These are phyloP conservation scores for Aspergillus sp. DNA, from an alignment of 2,329 filamentous ascomycete species.

Conservation along the genomic window DNA sequence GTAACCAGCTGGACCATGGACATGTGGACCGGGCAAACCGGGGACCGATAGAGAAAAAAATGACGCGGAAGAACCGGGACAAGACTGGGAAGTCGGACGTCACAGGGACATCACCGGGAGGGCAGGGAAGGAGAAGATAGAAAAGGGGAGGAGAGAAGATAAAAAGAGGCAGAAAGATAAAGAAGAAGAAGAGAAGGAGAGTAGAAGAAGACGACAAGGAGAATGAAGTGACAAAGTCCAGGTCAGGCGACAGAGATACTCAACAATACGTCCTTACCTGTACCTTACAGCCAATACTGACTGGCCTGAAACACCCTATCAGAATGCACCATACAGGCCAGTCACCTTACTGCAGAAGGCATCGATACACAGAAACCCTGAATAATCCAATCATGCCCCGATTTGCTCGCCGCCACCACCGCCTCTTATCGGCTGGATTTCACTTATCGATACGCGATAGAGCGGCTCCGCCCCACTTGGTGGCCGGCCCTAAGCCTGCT, in stretches of 20 bases:
- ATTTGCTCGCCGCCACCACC: background rate
- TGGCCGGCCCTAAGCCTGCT: background rate
- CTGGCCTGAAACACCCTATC: background rate
- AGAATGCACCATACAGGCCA: background rate
- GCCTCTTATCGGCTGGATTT: background rate
- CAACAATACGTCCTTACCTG: background rate
- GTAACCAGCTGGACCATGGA: constrained; percentile 19
- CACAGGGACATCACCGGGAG: constrained; percentile 11
- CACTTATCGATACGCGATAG: background rate
- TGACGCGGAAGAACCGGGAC: background rate
- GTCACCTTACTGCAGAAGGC: background rate
- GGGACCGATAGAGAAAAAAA: background rate
- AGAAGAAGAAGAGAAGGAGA: constrained; percentile 1
- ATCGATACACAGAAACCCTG: background rate
- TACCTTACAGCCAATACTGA: background rate
- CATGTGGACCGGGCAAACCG: constrained; percentile 13
- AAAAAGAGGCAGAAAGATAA: background rate
- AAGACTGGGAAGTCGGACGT: constrained; percentile 5
- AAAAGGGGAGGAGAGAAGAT: background rate
- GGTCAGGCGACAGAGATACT: constrained; percentile 9
- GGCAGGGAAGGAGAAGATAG: background rate
- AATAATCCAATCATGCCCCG: no score
- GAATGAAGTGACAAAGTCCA: background rate
- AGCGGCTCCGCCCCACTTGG: background rate
- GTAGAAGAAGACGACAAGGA: background rate